Base-by-base conservation (phyloP, 1,284 basidiomycete species). In the Earliella scabrosa region DNA sequence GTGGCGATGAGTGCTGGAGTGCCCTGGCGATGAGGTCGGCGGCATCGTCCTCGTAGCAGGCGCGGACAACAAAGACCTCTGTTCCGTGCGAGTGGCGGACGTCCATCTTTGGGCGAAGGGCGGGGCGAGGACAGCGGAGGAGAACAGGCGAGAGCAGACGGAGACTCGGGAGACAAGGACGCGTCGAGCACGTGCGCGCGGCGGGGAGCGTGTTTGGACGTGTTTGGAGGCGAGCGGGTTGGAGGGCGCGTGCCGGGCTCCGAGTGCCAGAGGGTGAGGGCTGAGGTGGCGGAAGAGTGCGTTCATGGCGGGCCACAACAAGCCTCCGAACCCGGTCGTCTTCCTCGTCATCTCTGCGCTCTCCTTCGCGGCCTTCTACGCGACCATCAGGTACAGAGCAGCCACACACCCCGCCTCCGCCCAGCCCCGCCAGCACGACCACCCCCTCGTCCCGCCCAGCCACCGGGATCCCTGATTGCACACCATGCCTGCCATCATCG, bases 391-490 rank as follows among this genome's bases (percentile, higher is more conserved):
- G 63, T 71, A 76, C 63, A 78, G 87, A 68, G 83, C 86, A 68
- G 66, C 73, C 54, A 81, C 78, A 2, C 70, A 81, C 58, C 87
- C 88, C 13, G 84, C 86, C 3, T 88, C 86, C 7, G 73, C 75
- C 29, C 82, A 83, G 64, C 85, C 84, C 32, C 74, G 85, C 51
- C 87, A 83, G 62, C 77, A 78, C 68, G 83, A 88, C 62, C 81
- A 85, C 63, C 87, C 87, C 36, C 82, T 88, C 59, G 74, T 86
- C 54, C 87, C 87, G 39, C 83, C 87, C 23, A 76, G 80, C 49
- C 83, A 82, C 66, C 73, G 73, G 39, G 72, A 77, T 41, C 36
- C 41, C 26, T 60, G 52, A 53, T 38, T 32, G 16, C 95, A 93
- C 88, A 61, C 59, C 58, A 78, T 79, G 70, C 69, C 81, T 68